Evolutionary conservation across 495 filamentous ascomycete genomes (phyloP).

Genomic region (Pseudevernia furfuracea): DNA sequence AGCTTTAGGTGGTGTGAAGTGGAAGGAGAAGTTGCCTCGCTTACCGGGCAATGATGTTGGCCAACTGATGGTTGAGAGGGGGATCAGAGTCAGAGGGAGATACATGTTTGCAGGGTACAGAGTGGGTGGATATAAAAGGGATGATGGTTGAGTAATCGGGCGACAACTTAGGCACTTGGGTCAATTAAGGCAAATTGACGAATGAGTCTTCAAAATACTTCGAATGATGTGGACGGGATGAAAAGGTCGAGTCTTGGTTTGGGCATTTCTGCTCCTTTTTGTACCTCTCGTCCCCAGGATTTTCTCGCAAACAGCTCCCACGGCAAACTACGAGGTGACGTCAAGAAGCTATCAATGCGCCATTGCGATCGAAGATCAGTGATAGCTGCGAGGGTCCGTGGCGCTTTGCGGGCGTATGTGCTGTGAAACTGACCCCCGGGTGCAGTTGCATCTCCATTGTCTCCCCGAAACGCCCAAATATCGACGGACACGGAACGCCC

Average conservation of each 20-base stretch:
- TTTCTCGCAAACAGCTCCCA: not conserved
- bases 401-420: slow-evolving; percentile 2
- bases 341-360: not conserved
- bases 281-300: not conserved
- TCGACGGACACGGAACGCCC: slow-evolving; percentile 1
- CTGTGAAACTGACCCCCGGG: not conserved
- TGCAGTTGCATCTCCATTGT: slow-evolving; percentile 5
- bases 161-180: not conserved
- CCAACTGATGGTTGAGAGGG: not conserved
- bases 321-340: not conserved
- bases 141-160: not conserved
- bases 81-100: not conserved
- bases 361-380: not conserved
- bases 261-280: not conserved
- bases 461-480: not conserved
- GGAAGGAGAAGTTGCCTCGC: not conserved
- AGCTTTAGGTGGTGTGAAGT: not conserved
- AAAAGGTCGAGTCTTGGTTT: not conserved
- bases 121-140: not conserved
- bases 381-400: not conserved
- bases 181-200: not conserved
- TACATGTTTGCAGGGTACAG: not conserved
- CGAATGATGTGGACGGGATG: not conserved
- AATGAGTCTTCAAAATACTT: not conserved
- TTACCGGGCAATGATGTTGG: not conserved